These are phyloP conservation scores for Wickerhamiella lipophila DNA, from an alignment of 805 yeast species.

Conservation along the genomic window DNA sequence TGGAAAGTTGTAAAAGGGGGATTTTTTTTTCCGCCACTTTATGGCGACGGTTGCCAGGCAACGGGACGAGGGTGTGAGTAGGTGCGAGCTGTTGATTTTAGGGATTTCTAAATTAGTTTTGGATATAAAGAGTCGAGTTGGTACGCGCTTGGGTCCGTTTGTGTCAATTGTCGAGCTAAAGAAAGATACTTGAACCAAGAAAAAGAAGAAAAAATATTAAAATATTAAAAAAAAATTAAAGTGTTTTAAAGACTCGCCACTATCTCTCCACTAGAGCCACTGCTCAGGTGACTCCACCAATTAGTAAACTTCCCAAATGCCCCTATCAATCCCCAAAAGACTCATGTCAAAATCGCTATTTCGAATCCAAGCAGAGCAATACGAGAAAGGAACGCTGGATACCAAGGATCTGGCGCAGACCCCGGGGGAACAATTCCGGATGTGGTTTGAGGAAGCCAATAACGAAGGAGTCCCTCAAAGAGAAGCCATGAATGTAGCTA, in stretches of 20 bases:
- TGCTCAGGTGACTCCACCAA: too few species aligned
- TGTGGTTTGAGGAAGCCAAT: slow-evolving; percentile 75
- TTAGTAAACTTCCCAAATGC: neutral
- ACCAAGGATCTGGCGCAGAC: slow-evolving; percentile 50
- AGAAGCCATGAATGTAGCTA: slow-evolving; percentile 76
- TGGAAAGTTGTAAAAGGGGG: neutral
- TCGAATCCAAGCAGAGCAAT: slow-evolving; percentile 19
- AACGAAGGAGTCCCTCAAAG: slow-evolving; percentile 49
- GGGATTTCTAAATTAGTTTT: too few species aligned
- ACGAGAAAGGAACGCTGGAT: slow-evolving; percentile 38
- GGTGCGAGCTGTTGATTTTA: too few species aligned
- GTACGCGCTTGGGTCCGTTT: too few species aligned
- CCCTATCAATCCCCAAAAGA: neutral
- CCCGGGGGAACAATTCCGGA: slow-evolving; percentile 48
- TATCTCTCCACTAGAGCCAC: too few species aligned
- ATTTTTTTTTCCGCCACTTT: neutral
- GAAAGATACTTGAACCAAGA: too few species aligned
- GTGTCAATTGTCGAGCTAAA: too few species aligned
- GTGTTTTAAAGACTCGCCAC: too few species aligned
- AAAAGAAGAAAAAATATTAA: too few species aligned
- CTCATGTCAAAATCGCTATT: neutral
- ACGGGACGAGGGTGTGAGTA: neutral
- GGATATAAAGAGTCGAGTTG: too few species aligned
- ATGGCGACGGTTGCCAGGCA: neutral
- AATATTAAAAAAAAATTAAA: too few species aligned